A percentile compares a stretch with the other conserved stretches of the same genome.
Evolutionary conservation across 768 basidiomycete species (phyloP).

Genomic region (Suillus luteus): DNA sequence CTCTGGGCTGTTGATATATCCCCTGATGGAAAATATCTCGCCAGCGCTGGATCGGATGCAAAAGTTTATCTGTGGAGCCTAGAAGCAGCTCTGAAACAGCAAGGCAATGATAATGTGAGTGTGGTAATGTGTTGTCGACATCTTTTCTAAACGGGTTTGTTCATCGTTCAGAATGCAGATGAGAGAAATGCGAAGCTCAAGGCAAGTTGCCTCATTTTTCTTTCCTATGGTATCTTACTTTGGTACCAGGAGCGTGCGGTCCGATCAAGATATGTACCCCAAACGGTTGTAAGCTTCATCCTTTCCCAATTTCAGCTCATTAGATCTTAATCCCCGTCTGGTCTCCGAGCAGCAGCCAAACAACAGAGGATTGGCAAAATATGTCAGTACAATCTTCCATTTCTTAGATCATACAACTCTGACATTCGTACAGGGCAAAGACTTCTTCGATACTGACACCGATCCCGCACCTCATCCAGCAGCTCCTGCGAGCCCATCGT

Average conservation of each 20-base stretch:
- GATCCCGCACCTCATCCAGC: not conserved
- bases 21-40: slow-evolving; percentile 75
- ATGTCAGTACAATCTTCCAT: not conserved
- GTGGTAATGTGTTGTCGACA: not conserved
- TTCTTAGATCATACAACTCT: not conserved
- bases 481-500: not conserved
- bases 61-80: slow-evolving; percentile 80
- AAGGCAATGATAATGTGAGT: not conserved
- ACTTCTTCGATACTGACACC: not conserved
- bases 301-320: not conserved
- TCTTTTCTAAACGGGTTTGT: not conserved
- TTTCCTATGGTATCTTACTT: not conserved
- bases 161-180: not conserved
- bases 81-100: slow-evolving; percentile 29
- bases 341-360: not conserved
- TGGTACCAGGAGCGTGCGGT: not conserved
- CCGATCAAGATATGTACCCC: not conserved
- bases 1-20: slow-evolving; percentile 77
- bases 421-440: not conserved
- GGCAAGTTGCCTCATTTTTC: not conserved
- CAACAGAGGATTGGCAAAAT: not conserved
- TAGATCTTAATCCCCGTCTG: not conserved
- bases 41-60: slow-evolving; percentile 79
- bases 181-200: not conserved
- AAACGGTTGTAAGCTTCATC: not conserved